Conservation (phyloP, 768 basidiomycete species). For the Mycena filopes region DNA sequence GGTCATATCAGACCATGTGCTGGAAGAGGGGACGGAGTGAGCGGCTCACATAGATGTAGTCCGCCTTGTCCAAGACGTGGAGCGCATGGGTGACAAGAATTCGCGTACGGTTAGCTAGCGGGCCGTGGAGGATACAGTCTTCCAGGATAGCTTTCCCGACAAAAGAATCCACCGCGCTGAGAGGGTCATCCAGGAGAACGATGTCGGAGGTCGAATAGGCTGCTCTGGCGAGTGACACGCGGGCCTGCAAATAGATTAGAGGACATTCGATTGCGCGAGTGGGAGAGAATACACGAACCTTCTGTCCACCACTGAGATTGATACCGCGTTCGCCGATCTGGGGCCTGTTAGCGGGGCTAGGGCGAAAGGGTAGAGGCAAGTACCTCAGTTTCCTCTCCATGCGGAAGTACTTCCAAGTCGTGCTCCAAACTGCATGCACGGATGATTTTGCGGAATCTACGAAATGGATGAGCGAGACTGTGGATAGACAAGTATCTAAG, state of each 20-base stretch:
- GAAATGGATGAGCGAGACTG: neutral
- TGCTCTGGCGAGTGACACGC: conserved; percentile 81
- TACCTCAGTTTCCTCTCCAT: conserved; percentile 71
- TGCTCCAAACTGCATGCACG: conserved; percentile 74
- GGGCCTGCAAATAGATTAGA: conserved; percentile 53
- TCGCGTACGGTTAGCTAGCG: conserved; percentile 63
- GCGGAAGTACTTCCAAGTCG: conserved; percentile 76
- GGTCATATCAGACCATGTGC: neutral
- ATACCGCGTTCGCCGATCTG: conserved; percentile 81
- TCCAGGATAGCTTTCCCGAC: conserved; percentile 76
- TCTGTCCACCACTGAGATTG: conserved; percentile 64
- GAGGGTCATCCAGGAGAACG: conserved; percentile 84
- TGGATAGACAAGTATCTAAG: neutral
- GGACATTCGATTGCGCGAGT: too few species aligned
- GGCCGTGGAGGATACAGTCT: conserved; percentile 65
- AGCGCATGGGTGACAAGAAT: conserved; percentile 72
- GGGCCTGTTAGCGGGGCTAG: too few species aligned
- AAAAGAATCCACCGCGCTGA: conserved; percentile 82
- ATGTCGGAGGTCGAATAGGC: conserved; percentile 80
- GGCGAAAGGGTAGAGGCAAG: too few species aligned
- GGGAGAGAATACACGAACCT: conserved; percentile 9
- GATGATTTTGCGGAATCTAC: conserved; percentile 66
- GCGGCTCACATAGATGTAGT: conserved; percentile 63
- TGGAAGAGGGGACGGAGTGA: neutral
- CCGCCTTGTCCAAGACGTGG: conserved; percentile 66